These are phyloP conservation scores for Omphalotus guepiniiformis DNA, from an alignment of 768 basidiomycete genomes.

Conservation along the genomic window DNA sequence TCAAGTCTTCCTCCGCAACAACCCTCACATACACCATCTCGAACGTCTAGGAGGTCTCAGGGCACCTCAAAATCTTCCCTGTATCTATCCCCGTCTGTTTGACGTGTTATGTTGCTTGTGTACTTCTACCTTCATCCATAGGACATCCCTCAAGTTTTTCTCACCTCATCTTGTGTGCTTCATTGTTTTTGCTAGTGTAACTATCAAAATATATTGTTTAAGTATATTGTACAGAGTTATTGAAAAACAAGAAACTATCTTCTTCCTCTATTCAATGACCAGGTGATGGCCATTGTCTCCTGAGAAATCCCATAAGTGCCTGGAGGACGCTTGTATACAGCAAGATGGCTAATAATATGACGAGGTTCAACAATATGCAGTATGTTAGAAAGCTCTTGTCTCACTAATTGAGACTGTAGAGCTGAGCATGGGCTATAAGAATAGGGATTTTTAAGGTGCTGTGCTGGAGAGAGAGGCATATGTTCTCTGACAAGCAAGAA, in stretches of 20 bases:
- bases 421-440: not conserved
- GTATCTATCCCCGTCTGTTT: too few relatives aligned
- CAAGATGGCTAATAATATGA: not conserved
- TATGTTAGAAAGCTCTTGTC: not conserved
- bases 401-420: not conserved
- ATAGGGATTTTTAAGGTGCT: not conserved
- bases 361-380: not conserved
- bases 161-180: too few relatives aligned
- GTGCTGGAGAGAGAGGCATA: not conserved
- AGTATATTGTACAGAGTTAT: too few relatives aligned
- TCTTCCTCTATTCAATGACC: not conserved
- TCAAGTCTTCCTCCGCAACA: conserved; percentile 50
- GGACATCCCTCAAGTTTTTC: too few relatives aligned
- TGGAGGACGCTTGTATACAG: not conserved
- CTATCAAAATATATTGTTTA: too few relatives aligned
- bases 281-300: not conserved
- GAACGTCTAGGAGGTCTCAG: too few relatives aligned
- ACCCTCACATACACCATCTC: conserved; percentile 25
- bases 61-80: too few relatives aligned
- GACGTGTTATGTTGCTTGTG: too few relatives aligned
- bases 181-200: too few relatives aligned
- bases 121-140: too few relatives aligned
- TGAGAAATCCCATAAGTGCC: not conserved
- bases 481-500: not conserved
- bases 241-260: too few relatives aligned